Conservation (phyloP, 2,329 filamentous ascomycete species). For the Fusarium austroafricanum region DNA sequence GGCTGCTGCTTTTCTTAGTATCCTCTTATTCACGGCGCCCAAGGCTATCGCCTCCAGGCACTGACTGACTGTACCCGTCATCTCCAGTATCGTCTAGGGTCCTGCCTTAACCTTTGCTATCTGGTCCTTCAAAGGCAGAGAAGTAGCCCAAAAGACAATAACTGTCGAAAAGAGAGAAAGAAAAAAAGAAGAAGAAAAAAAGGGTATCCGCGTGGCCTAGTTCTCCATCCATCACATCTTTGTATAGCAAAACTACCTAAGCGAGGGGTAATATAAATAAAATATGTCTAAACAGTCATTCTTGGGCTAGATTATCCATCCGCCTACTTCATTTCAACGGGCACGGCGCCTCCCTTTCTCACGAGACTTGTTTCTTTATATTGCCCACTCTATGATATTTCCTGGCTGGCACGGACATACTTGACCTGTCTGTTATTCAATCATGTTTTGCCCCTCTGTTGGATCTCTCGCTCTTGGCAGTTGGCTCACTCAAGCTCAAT, state of each 20-base stretch:
- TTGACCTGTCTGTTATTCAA: background rate
- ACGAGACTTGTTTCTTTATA: conserved; percentile 6
- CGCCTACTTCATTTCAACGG: conserved; percentile 35
- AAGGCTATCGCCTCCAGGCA: conserved; percentile 31
- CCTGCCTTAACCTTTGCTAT: background rate
- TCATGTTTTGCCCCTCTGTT: background rate
- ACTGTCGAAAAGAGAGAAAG: too few relatives aligned
- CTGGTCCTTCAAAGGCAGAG: background rate
- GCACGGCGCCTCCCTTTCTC: conserved; percentile 38
- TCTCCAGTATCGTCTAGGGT: background rate
- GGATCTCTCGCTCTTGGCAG: background rate
- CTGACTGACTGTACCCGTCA: conserved; percentile 2
- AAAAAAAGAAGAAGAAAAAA: too few relatives aligned
- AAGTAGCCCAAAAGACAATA: too few relatives aligned
- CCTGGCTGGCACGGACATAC: too few relatives aligned
- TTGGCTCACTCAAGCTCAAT: background rate
- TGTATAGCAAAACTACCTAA: background rate
- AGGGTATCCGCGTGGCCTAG: background rate
- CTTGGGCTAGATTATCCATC: conserved; percentile 35
- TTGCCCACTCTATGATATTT: background rate
- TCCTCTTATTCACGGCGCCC: conserved; percentile 11
- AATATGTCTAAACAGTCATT: conserved; percentile 21
- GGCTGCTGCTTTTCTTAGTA: background rate
- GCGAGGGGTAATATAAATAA: background rate
- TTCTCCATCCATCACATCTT: too few relatives aligned